phyloP scores from a whole-genome alignment of 2,329 filamentous ascomycete genomes.

The Cladobotryum protrusum region DNA sequence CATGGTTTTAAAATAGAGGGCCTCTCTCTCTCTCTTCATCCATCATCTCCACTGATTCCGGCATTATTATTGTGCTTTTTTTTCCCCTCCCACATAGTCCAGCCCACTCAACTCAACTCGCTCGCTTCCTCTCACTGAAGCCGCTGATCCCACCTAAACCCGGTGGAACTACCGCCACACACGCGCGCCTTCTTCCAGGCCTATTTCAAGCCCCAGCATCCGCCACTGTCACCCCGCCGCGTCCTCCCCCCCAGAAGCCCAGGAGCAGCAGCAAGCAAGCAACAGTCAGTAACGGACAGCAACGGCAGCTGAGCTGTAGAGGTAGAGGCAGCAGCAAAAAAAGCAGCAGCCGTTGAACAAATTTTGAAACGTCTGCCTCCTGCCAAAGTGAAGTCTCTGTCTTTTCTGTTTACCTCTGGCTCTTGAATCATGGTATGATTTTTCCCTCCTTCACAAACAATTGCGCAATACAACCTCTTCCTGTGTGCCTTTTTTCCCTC shows the following conservation, averaged over 20 bases:
- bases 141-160: neutral
- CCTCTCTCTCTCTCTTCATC: neutral
- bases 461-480: neutral
- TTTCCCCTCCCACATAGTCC: too few species aligned
- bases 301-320: neutral
- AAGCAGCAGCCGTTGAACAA: neutral
- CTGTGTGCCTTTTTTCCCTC: conserved; percentile 1
- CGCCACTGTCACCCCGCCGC: neutral
- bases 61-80: neutral
- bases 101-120: neutral
- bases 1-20: too few species aligned
- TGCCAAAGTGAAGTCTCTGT: neutral
- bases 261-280: neutral
- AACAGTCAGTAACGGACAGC: neutral
- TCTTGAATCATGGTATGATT: neutral
- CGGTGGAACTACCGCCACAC: conserved; percentile 7
- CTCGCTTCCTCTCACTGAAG: neutral
- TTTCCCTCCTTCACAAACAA: neutral
- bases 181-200: conserved; percentile 8
- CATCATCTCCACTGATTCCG: neutral
- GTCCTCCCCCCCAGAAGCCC: neutral
- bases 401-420: neutral
- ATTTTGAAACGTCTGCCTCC: neutral
- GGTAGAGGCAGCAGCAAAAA: neutral
- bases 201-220: neutral